Percentiles rank a stretch among this genome's conserved stretches.
phyloP scores from a whole-genome alignment of 108 stramenopile genomes.

The Skeletonema tropicum region DNA sequence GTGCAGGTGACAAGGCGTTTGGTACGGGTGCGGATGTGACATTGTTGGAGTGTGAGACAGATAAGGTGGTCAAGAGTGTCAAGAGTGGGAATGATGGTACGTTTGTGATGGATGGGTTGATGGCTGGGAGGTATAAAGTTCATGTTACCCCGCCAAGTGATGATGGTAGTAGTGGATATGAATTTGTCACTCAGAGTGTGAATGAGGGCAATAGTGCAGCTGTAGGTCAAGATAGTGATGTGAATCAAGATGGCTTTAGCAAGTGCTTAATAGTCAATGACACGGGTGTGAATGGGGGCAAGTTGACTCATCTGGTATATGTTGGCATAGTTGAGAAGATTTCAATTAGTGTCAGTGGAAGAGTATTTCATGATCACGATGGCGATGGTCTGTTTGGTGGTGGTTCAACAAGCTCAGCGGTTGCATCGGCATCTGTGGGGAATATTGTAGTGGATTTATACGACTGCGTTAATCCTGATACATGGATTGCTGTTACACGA shows the following conservation, averaged over 20 bases:
- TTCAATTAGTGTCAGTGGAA: background rate
- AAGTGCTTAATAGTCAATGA: background rate
- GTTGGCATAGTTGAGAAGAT: background rate
- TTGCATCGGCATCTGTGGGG: background rate
- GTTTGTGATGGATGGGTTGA: background rate
- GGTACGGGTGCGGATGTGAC: background rate
- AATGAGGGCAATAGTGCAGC: background rate
- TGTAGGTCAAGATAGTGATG: slow-evolving; percentile 3
- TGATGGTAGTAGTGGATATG: background rate
- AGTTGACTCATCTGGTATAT: background rate
- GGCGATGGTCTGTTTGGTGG: slow-evolving; percentile 2
- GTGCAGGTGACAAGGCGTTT: background rate
- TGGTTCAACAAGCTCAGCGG: background rate
- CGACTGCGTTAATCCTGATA: slow-evolving; percentile 15
- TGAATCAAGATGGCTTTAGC: background rate
- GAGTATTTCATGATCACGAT: background rate
- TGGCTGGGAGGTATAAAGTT: background rate
- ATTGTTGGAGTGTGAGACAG: background rate
- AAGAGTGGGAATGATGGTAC: background rate
- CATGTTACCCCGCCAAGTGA: background rate
- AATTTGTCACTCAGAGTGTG: background rate
- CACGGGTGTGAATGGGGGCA: background rate
- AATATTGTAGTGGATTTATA: slow-evolving; percentile 42
- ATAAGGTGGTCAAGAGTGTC: background rate
- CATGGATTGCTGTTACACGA: slow-evolving; percentile 34